Evolutionary conservation across 176 grass and related monocot genomes (phyloP).

Genomic region (Phragmites australis): DNA sequence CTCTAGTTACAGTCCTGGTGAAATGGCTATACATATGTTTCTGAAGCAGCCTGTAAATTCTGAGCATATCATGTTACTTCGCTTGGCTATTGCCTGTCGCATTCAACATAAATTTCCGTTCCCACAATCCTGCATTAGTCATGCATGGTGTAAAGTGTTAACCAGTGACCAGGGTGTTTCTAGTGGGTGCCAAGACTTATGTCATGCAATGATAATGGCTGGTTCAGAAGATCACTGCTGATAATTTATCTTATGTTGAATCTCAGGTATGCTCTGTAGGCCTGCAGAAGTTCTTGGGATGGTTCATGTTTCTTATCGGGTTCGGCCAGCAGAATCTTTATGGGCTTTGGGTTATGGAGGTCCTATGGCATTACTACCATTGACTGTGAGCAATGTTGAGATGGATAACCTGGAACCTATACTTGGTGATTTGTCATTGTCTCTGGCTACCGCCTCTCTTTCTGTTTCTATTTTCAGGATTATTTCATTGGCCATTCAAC

Average conservation of each 20-base stretch:
- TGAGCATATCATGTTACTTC: slow-evolving; percentile 3
- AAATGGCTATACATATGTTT: slow-evolving; percentile 23
- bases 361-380: slow-evolving; percentile 87
- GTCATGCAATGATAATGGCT: slow-evolving; percentile 22
- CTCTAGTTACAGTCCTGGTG: slow-evolving; percentile 8
- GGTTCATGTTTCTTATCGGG: slow-evolving; percentile 77
- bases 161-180: slow-evolving; percentile 24
- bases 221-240: slow-evolving; percentile 37
- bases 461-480: slow-evolving; percentile 93
- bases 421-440: slow-evolving; percentile 66
- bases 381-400: slow-evolving; percentile 85
- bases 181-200: slow-evolving; percentile 9
- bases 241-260: slow-evolving; percentile 50
- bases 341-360: slow-evolving; percentile 95
- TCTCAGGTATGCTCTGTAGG: slow-evolving; percentile 80
- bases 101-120: slow-evolving; percentile 23
- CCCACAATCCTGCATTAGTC: slow-evolving; percentile 2
- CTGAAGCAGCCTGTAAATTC: not conserved
- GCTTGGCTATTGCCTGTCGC: slow-evolving; percentile 19
- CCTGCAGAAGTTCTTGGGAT: slow-evolving; percentile 91
- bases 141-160: not conserved
- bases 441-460: slow-evolving; percentile 77
- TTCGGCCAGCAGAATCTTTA: slow-evolving; percentile 76
- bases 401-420: slow-evolving; percentile 92
- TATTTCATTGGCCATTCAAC: slow-evolving; percentile 77